Conservation (phyloP, 1,139 yeast genomes). For the Nakaseomyces delphensis region DNA sequence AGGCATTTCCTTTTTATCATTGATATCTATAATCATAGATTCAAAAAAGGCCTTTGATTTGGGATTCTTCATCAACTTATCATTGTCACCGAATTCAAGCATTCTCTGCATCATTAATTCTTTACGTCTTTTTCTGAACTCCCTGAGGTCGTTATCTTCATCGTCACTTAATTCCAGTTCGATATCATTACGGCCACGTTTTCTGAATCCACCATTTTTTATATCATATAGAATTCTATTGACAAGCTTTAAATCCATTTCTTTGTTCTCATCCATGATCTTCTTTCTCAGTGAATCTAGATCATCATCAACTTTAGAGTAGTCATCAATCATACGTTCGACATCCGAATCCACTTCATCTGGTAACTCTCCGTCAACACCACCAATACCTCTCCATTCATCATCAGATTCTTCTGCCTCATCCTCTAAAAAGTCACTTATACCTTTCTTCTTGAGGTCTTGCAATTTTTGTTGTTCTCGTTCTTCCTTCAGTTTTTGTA, state of each 20-base stretch:
- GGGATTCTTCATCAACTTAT: constrained; percentile 43
- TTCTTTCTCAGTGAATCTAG: constrained; percentile 52
- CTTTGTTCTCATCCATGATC: constrained; percentile 59
- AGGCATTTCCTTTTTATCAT: constrained; percentile 12
- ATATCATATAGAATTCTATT: constrained; percentile 73
- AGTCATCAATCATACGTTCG: constrained; percentile 75
- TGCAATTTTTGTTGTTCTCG: constrained; percentile 37
- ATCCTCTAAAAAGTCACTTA: constrained; percentile 32
- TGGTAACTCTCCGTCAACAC: constrained; percentile 61
- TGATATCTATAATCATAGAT: constrained; percentile 49
- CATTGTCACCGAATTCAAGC: constrained; percentile 41
- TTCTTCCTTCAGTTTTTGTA: constrained; percentile 32
- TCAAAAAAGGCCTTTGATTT: constrained; percentile 68
- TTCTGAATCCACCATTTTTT: constrained; percentile 71
- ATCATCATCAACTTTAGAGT: constrained; percentile 48
- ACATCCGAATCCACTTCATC: constrained; percentile 69
- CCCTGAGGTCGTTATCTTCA: constrained; percentile 48
- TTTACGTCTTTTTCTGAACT: constrained; percentile 39
- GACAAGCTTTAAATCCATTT: constrained; percentile 60
- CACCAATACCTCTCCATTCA: constrained; percentile 90
- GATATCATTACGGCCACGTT: constrained; percentile 47
- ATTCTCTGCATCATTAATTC: constrained; percentile 49
- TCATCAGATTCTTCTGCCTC: constrained; percentile 97
- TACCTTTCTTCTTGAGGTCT: constrained; percentile 30
- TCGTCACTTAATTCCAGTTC: constrained; percentile 61